These are phyloP conservation scores for Melampsora occidentalis DNA, from an alignment of 1,284 basidiomycete species.

Conservation along the genomic window DNA sequence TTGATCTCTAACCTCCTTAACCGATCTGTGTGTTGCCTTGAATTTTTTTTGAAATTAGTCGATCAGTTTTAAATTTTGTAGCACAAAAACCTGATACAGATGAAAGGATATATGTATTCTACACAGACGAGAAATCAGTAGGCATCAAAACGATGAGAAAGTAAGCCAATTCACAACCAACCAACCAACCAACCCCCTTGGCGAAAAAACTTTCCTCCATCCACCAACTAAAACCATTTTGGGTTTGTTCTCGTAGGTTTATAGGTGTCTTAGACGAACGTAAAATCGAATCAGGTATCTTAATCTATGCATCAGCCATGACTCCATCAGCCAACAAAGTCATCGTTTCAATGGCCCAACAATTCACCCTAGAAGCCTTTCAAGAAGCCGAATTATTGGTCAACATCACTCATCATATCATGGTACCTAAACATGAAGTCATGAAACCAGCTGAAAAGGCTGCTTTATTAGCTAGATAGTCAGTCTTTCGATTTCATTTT, in stretches of 20 bases:
- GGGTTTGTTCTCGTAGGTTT: constrained; percentile 61
- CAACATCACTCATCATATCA: constrained; percentile 88
- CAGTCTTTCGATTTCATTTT: constrained; percentile 47
- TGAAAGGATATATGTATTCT: constrained; percentile 90
- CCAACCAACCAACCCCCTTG: not conserved
- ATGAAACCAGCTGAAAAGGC: constrained; percentile 82
- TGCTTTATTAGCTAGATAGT: constrained; percentile 87
- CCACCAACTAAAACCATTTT: not conserved
- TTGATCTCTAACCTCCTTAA: too few relatives aligned
- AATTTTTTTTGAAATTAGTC: constrained; percentile 60
- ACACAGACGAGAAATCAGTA: constrained; percentile 85
- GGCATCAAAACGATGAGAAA: constrained; percentile 94
- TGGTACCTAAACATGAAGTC: constrained; percentile 91
- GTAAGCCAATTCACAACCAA: constrained; percentile 59
- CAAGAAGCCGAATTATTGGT: constrained; percentile 93
- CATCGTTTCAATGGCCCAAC: constrained; percentile 76
- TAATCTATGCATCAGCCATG: constrained; percentile 95
- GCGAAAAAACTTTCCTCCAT: too few relatives aligned
- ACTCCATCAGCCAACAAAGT: constrained; percentile 94
- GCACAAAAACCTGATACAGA: constrained; percentile 66
- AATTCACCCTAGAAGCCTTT: constrained; percentile 91
- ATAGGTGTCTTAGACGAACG: constrained; percentile 83
- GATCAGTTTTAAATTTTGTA: constrained; percentile 80
- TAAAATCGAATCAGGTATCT: constrained; percentile 82
- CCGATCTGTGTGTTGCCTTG: not conserved